Percentiles rank a stretch among this genome's conserved stretches.
These are phyloP conservation scores for Pyrus hybrid DNA, from an alignment of 331 rosid genomes.

Conservation along the genomic window DNA sequence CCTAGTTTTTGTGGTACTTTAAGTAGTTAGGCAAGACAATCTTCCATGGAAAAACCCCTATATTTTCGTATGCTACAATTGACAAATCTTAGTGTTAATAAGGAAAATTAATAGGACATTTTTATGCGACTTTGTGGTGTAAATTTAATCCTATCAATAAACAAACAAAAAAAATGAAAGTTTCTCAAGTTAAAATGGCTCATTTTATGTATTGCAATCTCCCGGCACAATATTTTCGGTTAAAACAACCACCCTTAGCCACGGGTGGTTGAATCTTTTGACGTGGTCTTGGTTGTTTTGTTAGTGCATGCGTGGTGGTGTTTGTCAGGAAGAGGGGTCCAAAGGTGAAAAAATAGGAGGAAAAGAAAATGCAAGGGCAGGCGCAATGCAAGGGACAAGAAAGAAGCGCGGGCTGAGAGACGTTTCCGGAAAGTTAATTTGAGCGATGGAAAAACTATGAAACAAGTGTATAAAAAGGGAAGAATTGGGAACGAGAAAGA, in stretches of 20 bases:
- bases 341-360: neutral
- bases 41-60: no score
- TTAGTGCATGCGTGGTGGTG: neutral
- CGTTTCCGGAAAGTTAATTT: neutral
- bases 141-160: no score
- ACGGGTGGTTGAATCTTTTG: neutral
- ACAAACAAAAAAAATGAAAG: no score
- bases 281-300: neutral
- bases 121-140: no score
- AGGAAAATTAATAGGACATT: no score
- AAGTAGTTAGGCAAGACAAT: no score
- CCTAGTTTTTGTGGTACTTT: no score
- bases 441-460: neutral
- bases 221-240: neutral
- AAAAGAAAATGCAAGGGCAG: neutral
- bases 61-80: no score
- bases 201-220: no score
- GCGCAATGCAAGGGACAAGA: neutral
- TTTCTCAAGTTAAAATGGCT: no score
- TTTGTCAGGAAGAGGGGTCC: neutral
- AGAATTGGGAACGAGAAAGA: neutral
- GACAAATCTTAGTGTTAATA: no score
- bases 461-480: neutral
- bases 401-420: neutral
- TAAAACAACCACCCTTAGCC: neutral